These are phyloP conservation scores for Xylaria flabelliformis DNA, from an alignment of 495 filamentous ascomycete genomes.

Conservation along the genomic window DNA sequence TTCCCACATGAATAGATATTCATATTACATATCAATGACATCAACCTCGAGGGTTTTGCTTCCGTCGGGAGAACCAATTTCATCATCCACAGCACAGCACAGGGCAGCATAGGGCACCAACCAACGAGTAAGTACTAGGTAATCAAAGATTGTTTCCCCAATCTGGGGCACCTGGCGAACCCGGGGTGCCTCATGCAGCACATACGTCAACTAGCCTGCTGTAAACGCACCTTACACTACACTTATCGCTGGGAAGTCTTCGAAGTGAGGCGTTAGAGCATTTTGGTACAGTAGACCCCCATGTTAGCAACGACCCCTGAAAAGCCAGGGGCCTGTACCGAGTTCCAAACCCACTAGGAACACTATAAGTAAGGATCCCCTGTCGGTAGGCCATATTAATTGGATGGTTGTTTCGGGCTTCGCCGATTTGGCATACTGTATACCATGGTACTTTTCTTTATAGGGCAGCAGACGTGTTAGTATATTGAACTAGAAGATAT, in stretches of 20 bases:
- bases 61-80: background rate
- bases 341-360: constrained; percentile 6
- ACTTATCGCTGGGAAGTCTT: background rate
- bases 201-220: background rate
- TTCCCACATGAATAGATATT: background rate
- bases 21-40: background rate
- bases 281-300: background rate
- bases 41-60: background rate
- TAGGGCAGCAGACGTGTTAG: background rate
- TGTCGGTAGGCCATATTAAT: constrained; percentile 13
- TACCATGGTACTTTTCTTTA: background rate
- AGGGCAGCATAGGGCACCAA: background rate
- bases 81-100: background rate
- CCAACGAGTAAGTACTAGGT: background rate
- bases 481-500: background rate
- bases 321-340: constrained; percentile 2
- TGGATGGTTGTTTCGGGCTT: constrained; percentile 16
- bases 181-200: background rate
- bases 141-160: background rate
- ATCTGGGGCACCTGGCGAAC: background rate
- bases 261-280: background rate
- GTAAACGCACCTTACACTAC: background rate
- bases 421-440: constrained; percentile 15
- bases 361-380: background rate
- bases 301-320: background rate